phyloP scores from a whole-genome alignment of 176 grass and related monocot genomes.

The Poa annua region DNA sequence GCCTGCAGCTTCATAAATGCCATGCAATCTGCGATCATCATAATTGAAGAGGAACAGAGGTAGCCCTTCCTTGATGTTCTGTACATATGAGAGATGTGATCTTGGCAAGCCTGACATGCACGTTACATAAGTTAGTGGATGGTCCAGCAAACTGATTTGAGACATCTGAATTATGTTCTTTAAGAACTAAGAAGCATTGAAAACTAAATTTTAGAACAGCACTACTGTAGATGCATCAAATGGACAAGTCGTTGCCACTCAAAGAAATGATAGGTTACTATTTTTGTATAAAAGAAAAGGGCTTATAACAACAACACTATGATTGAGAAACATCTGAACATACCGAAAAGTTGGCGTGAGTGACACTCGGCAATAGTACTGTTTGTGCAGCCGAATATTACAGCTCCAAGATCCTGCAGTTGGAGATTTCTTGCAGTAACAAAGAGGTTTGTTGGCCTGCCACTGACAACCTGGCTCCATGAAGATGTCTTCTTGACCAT shows the following conservation, averaged over 20 bases:
- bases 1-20: conserved; percentile 79
- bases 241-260: not conserved
- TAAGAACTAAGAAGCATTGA: not conserved
- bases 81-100: conserved; percentile 68
- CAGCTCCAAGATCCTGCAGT: conserved; percentile 65
- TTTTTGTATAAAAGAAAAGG: not conserved
- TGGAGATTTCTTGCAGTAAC: conserved; percentile 57
- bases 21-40: conserved; percentile 67
- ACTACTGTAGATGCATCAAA: conserved; percentile 2
- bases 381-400: conserved; percentile 78
- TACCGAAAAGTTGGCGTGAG: conserved; percentile 78
- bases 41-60: conserved; percentile 95
- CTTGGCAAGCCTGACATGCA: conserved; percentile 63
- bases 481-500: conserved; percentile 50
- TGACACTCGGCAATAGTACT: conserved; percentile 76
- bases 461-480: conserved; percentile 35
- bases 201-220: not conserved
- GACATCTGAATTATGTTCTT: not conserved
- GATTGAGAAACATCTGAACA: conserved; percentile 16
- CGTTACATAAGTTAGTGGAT: conserved; percentile 5
- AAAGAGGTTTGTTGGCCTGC: conserved; percentile 41
- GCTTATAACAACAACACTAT: conserved; percentile 5
- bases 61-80: conserved; percentile 72
- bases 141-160: conserved; percentile 13
- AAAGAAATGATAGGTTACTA: not conserved